Evolutionary conservation across 495 filamentous ascomycete species (phyloP).

Genomic region (Penicillium dipodomyicola): DNA sequence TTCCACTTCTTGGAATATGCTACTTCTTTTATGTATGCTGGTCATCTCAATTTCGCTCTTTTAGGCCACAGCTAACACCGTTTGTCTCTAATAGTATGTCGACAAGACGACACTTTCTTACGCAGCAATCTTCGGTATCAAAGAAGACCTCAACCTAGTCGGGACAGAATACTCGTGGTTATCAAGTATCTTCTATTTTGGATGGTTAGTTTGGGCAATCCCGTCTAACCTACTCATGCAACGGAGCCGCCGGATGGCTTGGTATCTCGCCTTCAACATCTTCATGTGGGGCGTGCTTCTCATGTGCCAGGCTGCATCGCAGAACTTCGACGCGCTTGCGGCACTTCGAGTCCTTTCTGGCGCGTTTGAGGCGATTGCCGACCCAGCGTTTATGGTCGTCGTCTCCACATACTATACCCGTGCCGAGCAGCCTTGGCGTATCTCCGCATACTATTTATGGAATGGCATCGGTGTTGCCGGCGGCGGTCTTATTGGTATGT

Average conservation of each 20-base stretch:
- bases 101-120: slow-evolving; percentile 57
- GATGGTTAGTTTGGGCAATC: slow-evolving; percentile 47
- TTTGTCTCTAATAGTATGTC: slow-evolving; percentile 15
- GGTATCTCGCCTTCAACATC: slow-evolving; percentile 51
- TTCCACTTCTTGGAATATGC: not conserved
- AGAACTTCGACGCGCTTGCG: slow-evolving; percentile 48
- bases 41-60: not conserved
- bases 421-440: slow-evolving; percentile 56
- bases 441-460: slow-evolving; percentile 58
- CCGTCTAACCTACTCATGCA: slow-evolving; percentile 53
- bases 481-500: slow-evolving; percentile 48
- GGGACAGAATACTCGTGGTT: slow-evolving; percentile 55
- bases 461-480: slow-evolving; percentile 58
- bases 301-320: slow-evolving; percentile 15
- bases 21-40: not conserved
- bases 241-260: slow-evolving; percentile 49
- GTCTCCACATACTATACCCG: slow-evolving; percentile 43
- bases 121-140: slow-evolving; percentile 56
- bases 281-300: slow-evolving; percentile 51
- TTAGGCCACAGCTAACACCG: not conserved
- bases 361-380: slow-evolving; percentile 47
- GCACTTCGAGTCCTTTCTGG: slow-evolving; percentile 52
- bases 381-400: slow-evolving; percentile 31
- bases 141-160: slow-evolving; percentile 41
- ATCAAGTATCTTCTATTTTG: slow-evolving; percentile 55